phyloP scores from a whole-genome alignment of 2,329 filamentous ascomycete species.

The Dactylellina haptotyla region DNA sequence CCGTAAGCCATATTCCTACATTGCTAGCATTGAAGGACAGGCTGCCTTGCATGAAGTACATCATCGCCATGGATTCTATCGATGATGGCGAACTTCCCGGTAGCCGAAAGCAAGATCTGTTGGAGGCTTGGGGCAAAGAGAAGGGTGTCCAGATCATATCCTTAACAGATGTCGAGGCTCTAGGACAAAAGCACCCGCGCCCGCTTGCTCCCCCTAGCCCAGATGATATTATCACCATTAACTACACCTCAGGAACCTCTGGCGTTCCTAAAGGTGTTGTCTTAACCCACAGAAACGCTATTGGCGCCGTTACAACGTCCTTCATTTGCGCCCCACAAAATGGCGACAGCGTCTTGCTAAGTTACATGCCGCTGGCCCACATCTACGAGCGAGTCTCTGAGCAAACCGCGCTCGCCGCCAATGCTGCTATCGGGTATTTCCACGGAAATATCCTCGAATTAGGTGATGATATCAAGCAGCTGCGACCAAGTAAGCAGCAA shows the following conservation, averaged over 20 bases:
- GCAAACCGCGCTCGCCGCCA: slow-evolving; percentile 76
- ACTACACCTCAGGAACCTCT: slow-evolving; percentile 88
- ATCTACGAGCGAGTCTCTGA: slow-evolving; percentile 91
- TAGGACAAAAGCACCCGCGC: slow-evolving; percentile 77
- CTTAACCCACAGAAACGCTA: slow-evolving; percentile 81
- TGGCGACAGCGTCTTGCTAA: slow-evolving; percentile 73
- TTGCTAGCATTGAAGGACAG: slow-evolving; percentile 56
- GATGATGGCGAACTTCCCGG: slow-evolving; percentile 80
- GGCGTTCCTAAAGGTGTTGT: slow-evolving; percentile 84
- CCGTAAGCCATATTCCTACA: slow-evolving; percentile 57
- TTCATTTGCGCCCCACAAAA: slow-evolving; percentile 65
- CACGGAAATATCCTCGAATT: slow-evolving; percentile 87
- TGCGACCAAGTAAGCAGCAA: slow-evolving; percentile 74
- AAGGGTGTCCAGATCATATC: slow-evolving; percentile 81
- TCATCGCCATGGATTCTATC: slow-evolving; percentile 85
- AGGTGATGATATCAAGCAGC: slow-evolving; percentile 87
- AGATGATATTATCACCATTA: slow-evolving; percentile 85
- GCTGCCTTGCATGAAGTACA: slow-evolving; percentile 79
- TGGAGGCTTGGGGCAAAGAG: slow-evolving; percentile 78
- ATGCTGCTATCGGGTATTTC: slow-evolving; percentile 86
- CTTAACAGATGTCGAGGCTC: slow-evolving; percentile 80
- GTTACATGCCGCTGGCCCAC: slow-evolving; percentile 92
- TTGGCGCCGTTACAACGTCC: slow-evolving; percentile 73
- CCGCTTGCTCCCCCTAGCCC: slow-evolving; percentile 76
- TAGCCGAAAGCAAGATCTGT: slow-evolving; percentile 79